Evolutionary conservation across 805 yeast genomes (phyloP).

Genomic region (Danielozyma ontarioensis): DNA sequence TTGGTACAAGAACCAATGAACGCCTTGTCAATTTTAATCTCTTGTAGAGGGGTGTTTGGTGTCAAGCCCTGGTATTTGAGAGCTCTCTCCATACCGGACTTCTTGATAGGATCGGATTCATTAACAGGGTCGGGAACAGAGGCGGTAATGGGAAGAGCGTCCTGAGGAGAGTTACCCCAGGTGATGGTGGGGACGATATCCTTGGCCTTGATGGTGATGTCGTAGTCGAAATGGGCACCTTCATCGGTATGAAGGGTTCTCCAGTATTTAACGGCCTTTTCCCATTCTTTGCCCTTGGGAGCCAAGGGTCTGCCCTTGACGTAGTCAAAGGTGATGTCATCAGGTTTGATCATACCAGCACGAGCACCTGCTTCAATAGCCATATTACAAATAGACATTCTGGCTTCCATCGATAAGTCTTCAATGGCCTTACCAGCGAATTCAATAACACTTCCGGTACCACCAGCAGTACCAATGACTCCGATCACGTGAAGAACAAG

Average conservation of each 20-base stretch:
- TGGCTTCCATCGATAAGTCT: constrained; percentile 88
- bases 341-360: constrained; percentile 99
- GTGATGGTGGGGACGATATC: constrained; percentile 95
- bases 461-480: constrained; percentile 98
- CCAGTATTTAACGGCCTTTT: constrained; percentile 91
- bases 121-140: constrained; percentile 84
- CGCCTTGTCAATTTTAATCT: constrained; percentile 83
- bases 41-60: constrained; percentile 74
- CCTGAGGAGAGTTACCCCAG: constrained; percentile 99
- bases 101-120: constrained; percentile 65
- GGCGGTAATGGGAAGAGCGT: constrained; percentile 91
- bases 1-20: constrained; percentile 98
- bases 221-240: constrained; percentile 85
- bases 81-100: constrained; percentile 86
- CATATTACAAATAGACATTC: constrained; percentile 99
- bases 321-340: constrained; percentile 81
- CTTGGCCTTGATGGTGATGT: constrained; percentile 70
- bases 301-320: constrained; percentile 92
- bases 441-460: constrained; percentile 95
- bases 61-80: constrained; percentile 85
- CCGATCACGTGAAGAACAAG: constrained; percentile 92
- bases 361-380: constrained; percentile 99
- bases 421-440: constrained; percentile 95
- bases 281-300: constrained; percentile 93
- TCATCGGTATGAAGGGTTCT: constrained; percentile 79